These are phyloP conservation scores for Claviceps sp. DNA, from an alignment of 2,329 filamentous ascomycete species.

Conservation along the genomic window DNA sequence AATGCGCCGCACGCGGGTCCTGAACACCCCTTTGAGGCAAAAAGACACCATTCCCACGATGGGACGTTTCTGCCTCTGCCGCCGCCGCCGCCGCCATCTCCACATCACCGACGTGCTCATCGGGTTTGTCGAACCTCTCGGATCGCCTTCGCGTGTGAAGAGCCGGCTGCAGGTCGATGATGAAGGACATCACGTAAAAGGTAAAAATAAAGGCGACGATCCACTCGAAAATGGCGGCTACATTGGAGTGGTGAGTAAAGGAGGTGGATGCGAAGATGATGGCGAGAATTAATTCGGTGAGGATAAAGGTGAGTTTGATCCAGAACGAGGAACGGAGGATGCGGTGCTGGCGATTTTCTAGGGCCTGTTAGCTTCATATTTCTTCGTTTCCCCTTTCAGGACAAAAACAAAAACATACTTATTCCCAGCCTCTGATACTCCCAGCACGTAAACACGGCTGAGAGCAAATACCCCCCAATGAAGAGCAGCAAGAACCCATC, in stretches of 20 bases:
- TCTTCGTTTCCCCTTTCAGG: background rate
- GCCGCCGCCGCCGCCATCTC: slow-evolving; percentile 7
- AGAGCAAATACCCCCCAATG: slow-evolving; percentile 72
- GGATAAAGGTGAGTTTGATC: slow-evolving; percentile 74
- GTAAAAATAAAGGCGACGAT: slow-evolving; percentile 72
- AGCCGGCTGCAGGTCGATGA: slow-evolving; percentile 75
- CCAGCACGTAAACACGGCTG: slow-evolving; percentile 76
- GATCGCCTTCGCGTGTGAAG: slow-evolving; percentile 38
- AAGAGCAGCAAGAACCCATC: slow-evolving; percentile 70
- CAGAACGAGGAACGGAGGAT: slow-evolving; percentile 70
- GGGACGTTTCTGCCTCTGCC: background rate
- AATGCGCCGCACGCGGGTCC: background rate
- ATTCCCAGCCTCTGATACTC: slow-evolving; percentile 80
- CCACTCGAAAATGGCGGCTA: slow-evolving; percentile 68
- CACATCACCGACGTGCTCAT: slow-evolving; percentile 13
- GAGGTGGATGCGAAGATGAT: slow-evolving; percentile 56
- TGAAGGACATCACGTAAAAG: slow-evolving; percentile 77
- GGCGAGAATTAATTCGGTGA: slow-evolving; percentile 62
- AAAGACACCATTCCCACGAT: background rate
- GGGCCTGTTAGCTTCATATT: background rate
- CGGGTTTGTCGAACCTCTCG: slow-evolving; percentile 17
- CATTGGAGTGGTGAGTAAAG: slow-evolving; percentile 38
- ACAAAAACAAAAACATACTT: slow-evolving; percentile 28
- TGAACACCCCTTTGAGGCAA: background rate
- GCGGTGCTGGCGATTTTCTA: slow-evolving; percentile 59